These are phyloP conservation scores for Gossypium thurberi DNA, from an alignment of 345 rosid genomes.

Conservation along the genomic window DNA sequence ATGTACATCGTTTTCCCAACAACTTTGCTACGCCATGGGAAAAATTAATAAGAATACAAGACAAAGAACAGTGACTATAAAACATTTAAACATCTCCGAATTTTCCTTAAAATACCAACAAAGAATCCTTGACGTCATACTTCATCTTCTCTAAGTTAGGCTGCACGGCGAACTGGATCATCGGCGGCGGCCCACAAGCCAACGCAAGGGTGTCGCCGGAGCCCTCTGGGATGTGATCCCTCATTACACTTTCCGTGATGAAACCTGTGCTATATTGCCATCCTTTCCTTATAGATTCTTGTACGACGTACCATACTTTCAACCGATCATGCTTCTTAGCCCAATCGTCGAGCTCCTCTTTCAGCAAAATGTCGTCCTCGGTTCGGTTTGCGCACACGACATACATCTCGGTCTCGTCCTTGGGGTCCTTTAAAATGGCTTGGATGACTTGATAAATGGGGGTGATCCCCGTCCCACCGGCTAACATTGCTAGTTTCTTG, in stretches of 20 bases:
- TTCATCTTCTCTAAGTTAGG: constrained; percentile 92
- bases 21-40: not conserved
- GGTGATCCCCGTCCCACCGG: constrained; percentile 92
- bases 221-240: constrained; percentile 64
- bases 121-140: constrained; percentile 56
- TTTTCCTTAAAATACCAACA: constrained; percentile 48
- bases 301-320: constrained; percentile 84
- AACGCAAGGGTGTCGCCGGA: constrained; percentile 50
- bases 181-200: constrained; percentile 92
- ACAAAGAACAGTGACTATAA: not conserved
- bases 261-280: constrained; percentile 77
- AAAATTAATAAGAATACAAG: not conserved
- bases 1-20: not conserved
- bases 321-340: constrained; percentile 47
- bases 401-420: constrained; percentile 74
- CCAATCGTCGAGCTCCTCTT: constrained; percentile 88
- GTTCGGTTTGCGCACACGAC: constrained; percentile 85
- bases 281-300: constrained; percentile 44
- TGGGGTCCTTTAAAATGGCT: constrained; percentile 66
- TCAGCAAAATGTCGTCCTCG: constrained; percentile 70
- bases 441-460: constrained; percentile 80
- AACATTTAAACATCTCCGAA: not conserved
- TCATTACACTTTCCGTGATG: constrained; percentile 51
- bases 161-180: constrained; percentile 79
- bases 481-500: constrained; percentile 78